A percentile compares a stretch with the other conserved stretches of the same genome.
Evolutionary conservation across 108 stramenopile species (phyloP).

Genomic region (Cylindrotheca fusiformis): DNA sequence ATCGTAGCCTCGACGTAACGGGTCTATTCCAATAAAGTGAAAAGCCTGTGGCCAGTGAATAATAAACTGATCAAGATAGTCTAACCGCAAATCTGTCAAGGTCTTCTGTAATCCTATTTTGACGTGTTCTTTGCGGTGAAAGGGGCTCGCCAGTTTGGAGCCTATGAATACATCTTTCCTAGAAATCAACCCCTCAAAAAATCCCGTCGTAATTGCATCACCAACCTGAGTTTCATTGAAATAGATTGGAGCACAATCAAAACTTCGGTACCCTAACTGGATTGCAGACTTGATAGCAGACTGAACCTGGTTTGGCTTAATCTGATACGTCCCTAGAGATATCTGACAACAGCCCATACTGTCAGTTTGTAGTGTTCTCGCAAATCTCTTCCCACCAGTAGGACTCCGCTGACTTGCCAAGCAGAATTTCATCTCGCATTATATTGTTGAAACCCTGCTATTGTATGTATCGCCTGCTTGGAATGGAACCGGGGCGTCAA

Average conservation of each 20-base stretch:
- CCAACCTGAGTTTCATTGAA: conserved; percentile 74
- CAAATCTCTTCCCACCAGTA: too few species aligned
- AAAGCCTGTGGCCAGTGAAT: conserved; percentile 90
- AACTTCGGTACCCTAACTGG: conserved; percentile 53
- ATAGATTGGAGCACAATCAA: conserved; percentile 79
- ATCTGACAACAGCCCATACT: too few species aligned
- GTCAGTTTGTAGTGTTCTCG: too few species aligned
- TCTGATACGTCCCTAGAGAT: conserved; percentile 34
- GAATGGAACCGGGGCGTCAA: too few species aligned
- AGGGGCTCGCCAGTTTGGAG: conserved; percentile 83
- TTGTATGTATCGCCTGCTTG: too few species aligned
- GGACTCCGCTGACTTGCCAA: too few species aligned
- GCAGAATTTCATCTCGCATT: too few species aligned
- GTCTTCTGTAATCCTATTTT: conserved; percentile 67
- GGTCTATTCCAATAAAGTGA: conserved; percentile 59
- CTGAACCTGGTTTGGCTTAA: conserved; percentile 18
- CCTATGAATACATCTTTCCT: conserved; percentile 79
- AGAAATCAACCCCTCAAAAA: conserved; percentile 5
- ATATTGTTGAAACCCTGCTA: too few species aligned
- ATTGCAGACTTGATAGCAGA: conserved; percentile 41
- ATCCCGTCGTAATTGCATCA: conserved; percentile 41
- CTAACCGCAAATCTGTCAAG: conserved; percentile 69
- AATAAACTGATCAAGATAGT: conserved; percentile 87
- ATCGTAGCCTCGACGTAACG: conserved; percentile 52
- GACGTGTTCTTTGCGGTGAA: conserved; percentile 73